A percentile compares a stretch with the other conserved stretches of the same genome.
Evolutionary conservation across 371 early-diverging fungal genomes (phyloP).

Genomic region (Dichotomocladium elegans): DNA sequence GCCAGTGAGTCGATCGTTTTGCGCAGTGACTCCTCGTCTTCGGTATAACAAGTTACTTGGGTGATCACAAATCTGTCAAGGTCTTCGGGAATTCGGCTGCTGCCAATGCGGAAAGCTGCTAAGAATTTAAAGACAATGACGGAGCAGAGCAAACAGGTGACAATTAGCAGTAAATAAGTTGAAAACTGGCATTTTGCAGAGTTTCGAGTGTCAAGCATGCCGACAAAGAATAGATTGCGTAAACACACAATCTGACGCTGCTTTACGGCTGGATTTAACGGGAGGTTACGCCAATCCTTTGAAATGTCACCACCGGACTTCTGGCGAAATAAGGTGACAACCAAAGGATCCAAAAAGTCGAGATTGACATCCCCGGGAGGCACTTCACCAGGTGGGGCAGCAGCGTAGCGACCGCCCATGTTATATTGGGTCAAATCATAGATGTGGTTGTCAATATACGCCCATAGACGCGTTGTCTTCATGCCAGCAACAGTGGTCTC

Average conservation of each 20-base stretch:
- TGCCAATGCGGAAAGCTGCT: slow-evolving; percentile 87
- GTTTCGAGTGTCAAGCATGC: slow-evolving; percentile 82
- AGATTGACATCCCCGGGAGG: slow-evolving; percentile 46
- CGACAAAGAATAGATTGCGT: slow-evolving; percentile 80
- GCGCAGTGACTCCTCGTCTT: slow-evolving; percentile 90
- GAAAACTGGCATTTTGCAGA: slow-evolving; percentile 81
- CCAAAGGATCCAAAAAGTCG: slow-evolving; percentile 44
- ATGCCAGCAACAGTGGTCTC: slow-evolving; percentile 22
- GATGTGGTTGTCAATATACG: slow-evolving; percentile 52
- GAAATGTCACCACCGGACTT: slow-evolving; percentile 65
- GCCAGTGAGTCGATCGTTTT: slow-evolving; percentile 93
- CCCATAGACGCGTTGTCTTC: slow-evolving; percentile 40
- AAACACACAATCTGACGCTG: slow-evolving; percentile 60
- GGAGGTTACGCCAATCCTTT: slow-evolving; percentile 43
- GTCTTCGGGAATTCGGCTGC: slow-evolving; percentile 77
- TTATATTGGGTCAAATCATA: slow-evolving; percentile 62
- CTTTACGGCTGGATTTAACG: slow-evolving; percentile 22
- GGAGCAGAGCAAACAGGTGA: slow-evolving; percentile 69
- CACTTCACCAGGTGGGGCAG: slow-evolving; percentile 29
- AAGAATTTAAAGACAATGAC: slow-evolving; percentile 89
- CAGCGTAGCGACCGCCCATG: slow-evolving; percentile 28
- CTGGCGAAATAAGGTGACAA: slow-evolving; percentile 59
- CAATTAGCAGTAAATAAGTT: slow-evolving; percentile 76
- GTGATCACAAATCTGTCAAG: slow-evolving; percentile 89
- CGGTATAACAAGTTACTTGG: slow-evolving; percentile 95